Conservation (phyloP, 2,329 filamentous ascomycete species). For the Thelonectria discophora region DNA sequence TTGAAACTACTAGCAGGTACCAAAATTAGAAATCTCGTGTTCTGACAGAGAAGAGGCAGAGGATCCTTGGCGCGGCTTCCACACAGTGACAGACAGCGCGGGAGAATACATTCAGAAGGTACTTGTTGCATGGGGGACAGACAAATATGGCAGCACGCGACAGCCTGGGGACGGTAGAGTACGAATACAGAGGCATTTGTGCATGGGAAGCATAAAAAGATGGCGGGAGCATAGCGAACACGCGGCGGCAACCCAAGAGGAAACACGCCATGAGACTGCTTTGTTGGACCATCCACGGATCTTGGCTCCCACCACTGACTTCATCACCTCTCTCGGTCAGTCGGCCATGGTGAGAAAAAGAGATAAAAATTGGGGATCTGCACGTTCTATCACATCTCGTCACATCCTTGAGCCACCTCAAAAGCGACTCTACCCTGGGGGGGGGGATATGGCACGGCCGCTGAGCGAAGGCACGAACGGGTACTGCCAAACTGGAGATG, state of each 20-base stretch:
- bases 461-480: slow-evolving; percentile 4
- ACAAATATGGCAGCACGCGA: background rate
- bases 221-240: background rate
- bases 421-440: background rate
- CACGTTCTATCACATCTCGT: background rate
- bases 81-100: background rate
- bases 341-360: background rate
- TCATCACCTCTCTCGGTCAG: background rate
- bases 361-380: background rate
- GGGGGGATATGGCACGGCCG: background rate
- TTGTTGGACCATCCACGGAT: background rate
- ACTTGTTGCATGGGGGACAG: background rate
- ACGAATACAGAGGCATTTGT: background rate
- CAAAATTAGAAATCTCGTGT: slow-evolving; percentile 7
- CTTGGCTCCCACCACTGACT: background rate
- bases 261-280: background rate
- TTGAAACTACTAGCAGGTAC: background rate
- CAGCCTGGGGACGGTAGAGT: background rate
- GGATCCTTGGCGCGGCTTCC: background rate
- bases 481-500: background rate
- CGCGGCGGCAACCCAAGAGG: background rate
- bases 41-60: background rate
- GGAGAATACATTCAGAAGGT: background rate
- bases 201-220: background rate
- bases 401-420: background rate